Evolutionary conservation across 768 basidiomycete genomes (phyloP), one percentile per base, ranked within the genome.

Genomic region (Atractiella rhizophila): DNA sequence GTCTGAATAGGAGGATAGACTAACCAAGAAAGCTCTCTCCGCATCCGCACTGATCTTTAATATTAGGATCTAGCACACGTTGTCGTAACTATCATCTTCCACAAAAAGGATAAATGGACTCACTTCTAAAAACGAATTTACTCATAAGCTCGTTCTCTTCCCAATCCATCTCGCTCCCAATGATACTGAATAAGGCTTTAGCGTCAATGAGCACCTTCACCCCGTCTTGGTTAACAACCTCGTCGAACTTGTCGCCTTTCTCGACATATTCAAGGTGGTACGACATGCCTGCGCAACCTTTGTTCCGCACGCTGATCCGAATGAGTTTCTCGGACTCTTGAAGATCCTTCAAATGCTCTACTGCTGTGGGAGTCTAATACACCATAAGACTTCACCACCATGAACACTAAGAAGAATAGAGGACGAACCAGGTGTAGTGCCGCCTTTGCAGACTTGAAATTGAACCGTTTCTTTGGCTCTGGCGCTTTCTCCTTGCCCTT

Each of bases 141-240:
- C 44, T 41, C 76, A 82, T 86, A 31, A 98, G 62, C 25, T 71
- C 60, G 57, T 88, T 83, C 62, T 96, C 91, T 45, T 72, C 68
- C 91, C 91, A 98, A 56, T 88, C 83, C 91, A 98, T 98, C 66
- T 80, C 79, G 59, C 82, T 88, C 37, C 91, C 91, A 46, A 98
- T 91, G 51, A 98, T 91, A 44, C 79, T 83, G 57, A 98, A 96
- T 48, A 98, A 61, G 20, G 91, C 91, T 59, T 86, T 94, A 56
- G 74, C 76, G 63, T 98, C 91, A 10, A 48, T 45, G 47, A 96
- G 64, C 33, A 98, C 88, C 49, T 66, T 69, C 20, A 91, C 81
- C 2, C 78, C 88, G 49, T 94, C 85, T 61, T 96, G 91, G 57
- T 82, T 73, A 18, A 96, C 85, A 15, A 94, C 69, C 56, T 96